Base-by-base conservation (phyloP, 2,329 filamentous ascomycete genomes). In the Fusarium succisae region DNA sequence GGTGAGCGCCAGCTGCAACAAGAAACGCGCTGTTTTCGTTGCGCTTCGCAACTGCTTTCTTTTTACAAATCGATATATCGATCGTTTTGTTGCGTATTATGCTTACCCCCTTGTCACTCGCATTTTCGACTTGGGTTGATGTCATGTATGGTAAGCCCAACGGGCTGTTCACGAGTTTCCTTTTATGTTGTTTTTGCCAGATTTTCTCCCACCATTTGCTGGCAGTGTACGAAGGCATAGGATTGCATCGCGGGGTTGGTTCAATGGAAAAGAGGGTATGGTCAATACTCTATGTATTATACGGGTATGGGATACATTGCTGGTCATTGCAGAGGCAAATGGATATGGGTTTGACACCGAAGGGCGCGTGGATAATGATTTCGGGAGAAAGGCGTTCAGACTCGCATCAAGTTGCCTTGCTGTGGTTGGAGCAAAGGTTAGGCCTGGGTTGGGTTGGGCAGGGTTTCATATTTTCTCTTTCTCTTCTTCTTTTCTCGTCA, bases 281-380 rank as follows among this genome's bases (percentile, higher is more conserved):
- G 45, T 69, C 61, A 55, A 55, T 57, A 62, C 67, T 51, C 71
- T 72, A 59, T 59, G 51, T 74, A 63, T 59, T 44, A 62, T 67
- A 72, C 48, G 68, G 66, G 61, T 53, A 73, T 60, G 58, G 65
- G 55, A 72, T 38, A 73, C 51, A 69, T 65, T 64, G 63, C 60
- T 58, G 60, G 72, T 67, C 65, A 70, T 41, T 53, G 64, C 54
- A 67, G 56, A 56, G 65, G 69, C 63, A 59, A 66, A 51, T 44
- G 63, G 70, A 66, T 51, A 66, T 35, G 63, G 66, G 44, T 45
- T 38, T 55, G 66, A 56, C 24, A 75, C 39, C 39, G 47, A 30
- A 37, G 70, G 74, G 74, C 68, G 74, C 73, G 76, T 63, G 74
- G 70, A 62, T 76, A 72, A 73, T 77, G 76, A 71, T 70, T 78